Percentiles rank a stretch among this genome's conserved stretches.
Conservation (phyloP, 306 rosid genomes). For the Citrullus colocynthis region DNA sequence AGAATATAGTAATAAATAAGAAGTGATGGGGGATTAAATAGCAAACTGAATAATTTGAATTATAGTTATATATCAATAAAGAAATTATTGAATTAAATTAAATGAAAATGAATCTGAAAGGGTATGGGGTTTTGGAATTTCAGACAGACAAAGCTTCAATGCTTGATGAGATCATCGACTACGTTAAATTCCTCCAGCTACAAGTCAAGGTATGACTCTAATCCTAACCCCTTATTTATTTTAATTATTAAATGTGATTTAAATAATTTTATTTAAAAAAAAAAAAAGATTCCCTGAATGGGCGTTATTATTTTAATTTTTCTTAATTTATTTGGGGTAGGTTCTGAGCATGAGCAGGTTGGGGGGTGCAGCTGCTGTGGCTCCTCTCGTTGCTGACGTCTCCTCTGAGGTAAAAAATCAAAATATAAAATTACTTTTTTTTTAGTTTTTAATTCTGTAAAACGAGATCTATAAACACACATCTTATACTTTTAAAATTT, state of each 20-base stretch:
- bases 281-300: background rate
- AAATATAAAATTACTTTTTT: background rate
- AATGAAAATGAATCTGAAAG: background rate
- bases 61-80: too few species aligned
- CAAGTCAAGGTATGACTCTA: constrained; percentile 71
- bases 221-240: background rate
- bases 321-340: constrained; percentile 22
- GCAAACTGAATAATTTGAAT: background rate
- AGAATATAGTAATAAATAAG: background rate
- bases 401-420: constrained; percentile 41
- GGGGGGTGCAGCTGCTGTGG: constrained; percentile 92
- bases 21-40: background rate
- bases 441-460: too few species aligned
- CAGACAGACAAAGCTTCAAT: constrained; percentile 99
- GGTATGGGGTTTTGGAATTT: constrained; percentile 21
- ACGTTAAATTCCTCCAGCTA: constrained; percentile 91
- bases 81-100: too few species aligned
- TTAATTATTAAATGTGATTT: background rate
- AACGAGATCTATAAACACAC: too few species aligned
- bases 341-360: constrained; percentile 98
- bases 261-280: background rate
- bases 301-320: background rate
- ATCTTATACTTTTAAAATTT: too few species aligned
- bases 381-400: constrained; percentile 76
- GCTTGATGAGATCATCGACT: constrained; percentile 98